phyloP scores from a whole-genome alignment of 2,329 filamentous ascomycete species.

The Xylaria sp. region DNA sequence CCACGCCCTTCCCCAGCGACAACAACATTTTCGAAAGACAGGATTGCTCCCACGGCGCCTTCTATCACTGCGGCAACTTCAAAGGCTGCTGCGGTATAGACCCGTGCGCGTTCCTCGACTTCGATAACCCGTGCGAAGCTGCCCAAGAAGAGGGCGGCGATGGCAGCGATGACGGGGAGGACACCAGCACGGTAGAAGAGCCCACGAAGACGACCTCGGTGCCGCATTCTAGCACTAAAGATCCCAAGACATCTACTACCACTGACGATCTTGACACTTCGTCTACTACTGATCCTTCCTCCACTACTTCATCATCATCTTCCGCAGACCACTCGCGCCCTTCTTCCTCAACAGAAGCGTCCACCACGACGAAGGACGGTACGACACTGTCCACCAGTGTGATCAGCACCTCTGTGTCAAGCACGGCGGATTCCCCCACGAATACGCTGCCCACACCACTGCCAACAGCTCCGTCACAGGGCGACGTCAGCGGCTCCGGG shows the following conservation, averaged over 20 bases:
- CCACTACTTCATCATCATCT: background rate
- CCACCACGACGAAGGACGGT: constrained; percentile 8
- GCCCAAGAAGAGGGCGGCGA: background rate
- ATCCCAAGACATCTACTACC: background rate
- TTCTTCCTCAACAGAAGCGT: constrained; percentile 14
- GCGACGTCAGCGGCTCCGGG: background rate
- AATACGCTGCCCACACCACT: constrained; percentile 9
- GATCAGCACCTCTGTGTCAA: constrained; percentile 9
- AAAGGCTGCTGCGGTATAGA: constrained; percentile 59
- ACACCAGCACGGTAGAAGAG: background rate
- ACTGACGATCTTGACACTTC: constrained; percentile 6
- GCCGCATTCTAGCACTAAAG: background rate
- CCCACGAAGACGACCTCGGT: background rate
- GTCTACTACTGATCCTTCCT: background rate
- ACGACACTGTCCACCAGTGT: constrained; percentile 24
- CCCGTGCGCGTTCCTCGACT: constrained; percentile 53
- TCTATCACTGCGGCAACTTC: constrained; percentile 55
- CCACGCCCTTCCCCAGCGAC: background rate
- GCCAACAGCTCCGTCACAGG: constrained; percentile 10
- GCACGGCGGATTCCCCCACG: constrained; percentile 4
- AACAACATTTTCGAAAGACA: background rate
- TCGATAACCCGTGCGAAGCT: constrained; percentile 24
- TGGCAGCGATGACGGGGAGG: background rate
- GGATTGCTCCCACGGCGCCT: background rate
- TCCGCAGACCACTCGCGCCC: background rate